Conservation (phyloP, 1,284 basidiomycete genomes). For the Ceratobasidium theobromae region DNA sequence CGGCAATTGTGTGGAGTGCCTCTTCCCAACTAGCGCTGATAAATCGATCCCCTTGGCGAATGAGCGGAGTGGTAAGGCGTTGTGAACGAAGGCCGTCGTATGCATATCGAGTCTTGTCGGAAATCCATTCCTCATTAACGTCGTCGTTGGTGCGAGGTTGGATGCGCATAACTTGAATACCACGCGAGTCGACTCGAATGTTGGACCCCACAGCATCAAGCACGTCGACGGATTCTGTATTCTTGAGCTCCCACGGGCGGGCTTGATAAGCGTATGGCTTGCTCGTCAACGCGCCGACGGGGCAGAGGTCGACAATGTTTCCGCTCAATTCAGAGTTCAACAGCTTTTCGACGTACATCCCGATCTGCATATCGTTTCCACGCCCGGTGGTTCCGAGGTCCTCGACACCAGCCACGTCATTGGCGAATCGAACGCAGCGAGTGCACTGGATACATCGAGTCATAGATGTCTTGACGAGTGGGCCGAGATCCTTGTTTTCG, state of each 20-base stretch:
- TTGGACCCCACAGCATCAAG: slow-evolving; percentile 98
- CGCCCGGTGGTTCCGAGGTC: slow-evolving; percentile 96
- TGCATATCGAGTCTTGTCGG: slow-evolving; percentile 97
- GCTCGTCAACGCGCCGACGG: slow-evolving; percentile 95
- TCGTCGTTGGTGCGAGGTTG: slow-evolving; percentile 97
- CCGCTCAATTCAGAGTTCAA: slow-evolving; percentile 98
- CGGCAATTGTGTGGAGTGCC: slow-evolving; percentile 76
- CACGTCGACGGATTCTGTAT: slow-evolving; percentile 97
- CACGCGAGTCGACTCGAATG: slow-evolving; percentile 95
- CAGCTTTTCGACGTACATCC: slow-evolving; percentile 96
- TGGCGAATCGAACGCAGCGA: slow-evolving; percentile 97
- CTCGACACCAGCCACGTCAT: slow-evolving; percentile 98
- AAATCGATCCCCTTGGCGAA: slow-evolving; percentile 92
- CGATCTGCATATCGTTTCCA: slow-evolving; percentile 98
- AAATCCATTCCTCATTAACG: slow-evolving; percentile 99
- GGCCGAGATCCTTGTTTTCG: slow-evolving; percentile 98
- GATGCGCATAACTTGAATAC: slow-evolving; percentile 95
- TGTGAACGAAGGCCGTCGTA: slow-evolving; percentile 97
- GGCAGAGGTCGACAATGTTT: slow-evolving; percentile 96
- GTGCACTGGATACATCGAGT: slow-evolving; percentile 99
- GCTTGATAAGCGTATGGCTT: slow-evolving; percentile 98
- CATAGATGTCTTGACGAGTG: slow-evolving; percentile 99
- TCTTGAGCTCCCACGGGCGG: slow-evolving; percentile 98
- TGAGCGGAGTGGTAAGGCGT: slow-evolving; percentile 87
- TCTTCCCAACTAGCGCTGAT: slow-evolving; percentile 92